These are phyloP conservation scores for Fusarium mangiferae DNA, from an alignment of 2,329 filamentous ascomycete genomes.

Conservation along the genomic window DNA sequence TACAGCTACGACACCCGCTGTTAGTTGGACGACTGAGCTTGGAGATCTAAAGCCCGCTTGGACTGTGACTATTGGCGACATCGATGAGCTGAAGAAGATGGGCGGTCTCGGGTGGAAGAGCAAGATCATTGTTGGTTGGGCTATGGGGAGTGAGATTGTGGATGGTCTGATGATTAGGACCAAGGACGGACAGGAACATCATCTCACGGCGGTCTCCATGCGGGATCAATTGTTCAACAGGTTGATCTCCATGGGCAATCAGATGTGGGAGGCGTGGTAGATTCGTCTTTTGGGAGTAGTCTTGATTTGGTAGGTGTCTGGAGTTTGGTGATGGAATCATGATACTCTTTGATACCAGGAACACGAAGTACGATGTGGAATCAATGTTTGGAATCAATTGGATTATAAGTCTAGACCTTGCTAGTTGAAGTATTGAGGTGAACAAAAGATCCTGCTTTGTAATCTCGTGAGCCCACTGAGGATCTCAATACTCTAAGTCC, in stretches of 20 bases:
- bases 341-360: slow-evolving; percentile 7
- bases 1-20: slow-evolving; percentile 72
- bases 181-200: slow-evolving; percentile 63
- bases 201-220: slow-evolving; percentile 76
- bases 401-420: background rate
- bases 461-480: background rate
- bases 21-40: slow-evolving; percentile 71
- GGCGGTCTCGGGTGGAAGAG: slow-evolving; percentile 88
- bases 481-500: background rate
- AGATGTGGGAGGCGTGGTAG: slow-evolving; percentile 86
- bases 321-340: slow-evolving; percentile 15
- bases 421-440: background rate
- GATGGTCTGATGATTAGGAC: slow-evolving; percentile 78
- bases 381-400: background rate
- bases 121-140: slow-evolving; percentile 84
- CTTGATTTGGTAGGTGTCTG: background rate
- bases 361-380: slow-evolving; percentile 18
- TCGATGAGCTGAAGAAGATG: slow-evolving; percentile 79
- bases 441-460: slow-evolving; percentile 14
- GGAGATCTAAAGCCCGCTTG: slow-evolving; percentile 70
- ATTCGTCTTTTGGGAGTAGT: background rate
- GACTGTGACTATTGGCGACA: slow-evolving; percentile 76
- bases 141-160: slow-evolving; percentile 76
- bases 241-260: slow-evolving; percentile 77
- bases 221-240: slow-evolving; percentile 86